These are phyloP conservation scores for Coemansia sp. DNA, from an alignment of 192 early-diverging fungal genomes.

Conservation along the genomic window DNA sequence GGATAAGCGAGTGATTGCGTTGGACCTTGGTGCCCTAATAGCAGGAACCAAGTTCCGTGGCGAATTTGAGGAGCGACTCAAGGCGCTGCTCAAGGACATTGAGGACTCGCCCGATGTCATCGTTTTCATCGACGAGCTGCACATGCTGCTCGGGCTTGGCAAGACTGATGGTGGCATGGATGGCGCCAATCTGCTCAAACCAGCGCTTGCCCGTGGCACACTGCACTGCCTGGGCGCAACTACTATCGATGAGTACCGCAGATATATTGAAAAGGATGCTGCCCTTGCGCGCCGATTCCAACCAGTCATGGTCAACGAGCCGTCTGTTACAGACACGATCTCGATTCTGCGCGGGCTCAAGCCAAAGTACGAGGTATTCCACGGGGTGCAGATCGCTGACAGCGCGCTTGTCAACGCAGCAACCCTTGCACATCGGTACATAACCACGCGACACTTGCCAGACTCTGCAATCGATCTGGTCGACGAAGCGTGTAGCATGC, in stretches of 20 bases:
- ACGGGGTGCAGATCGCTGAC: slow-evolving; percentile 78
- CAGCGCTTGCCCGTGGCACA: slow-evolving; percentile 72
- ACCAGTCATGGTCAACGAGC: slow-evolving; percentile 72
- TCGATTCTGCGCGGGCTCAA: slow-evolving; percentile 78
- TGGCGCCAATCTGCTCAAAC: slow-evolving; percentile 80
- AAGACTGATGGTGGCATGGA: slow-evolving; percentile 80
- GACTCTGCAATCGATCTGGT: slow-evolving; percentile 85
- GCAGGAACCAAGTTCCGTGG: slow-evolving; percentile 66
- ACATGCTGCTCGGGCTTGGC: slow-evolving; percentile 74
- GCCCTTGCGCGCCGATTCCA: slow-evolving; percentile 80
- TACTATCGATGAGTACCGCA: slow-evolving; percentile 79
- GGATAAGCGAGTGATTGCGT: slow-evolving; percentile 69
- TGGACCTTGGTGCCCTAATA: slow-evolving; percentile 67
- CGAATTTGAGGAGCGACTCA: slow-evolving; percentile 83
- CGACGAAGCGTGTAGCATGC: slow-evolving; percentile 79
- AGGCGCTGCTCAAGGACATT: slow-evolving; percentile 73
- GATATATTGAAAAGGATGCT: slow-evolving; percentile 73
- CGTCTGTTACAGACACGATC: slow-evolving; percentile 69
- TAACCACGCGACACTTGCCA: slow-evolving; percentile 71
- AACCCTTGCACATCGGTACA: slow-evolving; percentile 73
- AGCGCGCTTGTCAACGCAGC: slow-evolving; percentile 73
- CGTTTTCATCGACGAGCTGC: slow-evolving; percentile 82
- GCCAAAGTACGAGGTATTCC: slow-evolving; percentile 77
- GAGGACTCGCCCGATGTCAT: slow-evolving; percentile 74
- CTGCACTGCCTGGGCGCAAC: slow-evolving; percentile 79